Base-by-base conservation (phyloP, 768 basidiomycete genomes). In the Tremella fuciformis region DNA sequence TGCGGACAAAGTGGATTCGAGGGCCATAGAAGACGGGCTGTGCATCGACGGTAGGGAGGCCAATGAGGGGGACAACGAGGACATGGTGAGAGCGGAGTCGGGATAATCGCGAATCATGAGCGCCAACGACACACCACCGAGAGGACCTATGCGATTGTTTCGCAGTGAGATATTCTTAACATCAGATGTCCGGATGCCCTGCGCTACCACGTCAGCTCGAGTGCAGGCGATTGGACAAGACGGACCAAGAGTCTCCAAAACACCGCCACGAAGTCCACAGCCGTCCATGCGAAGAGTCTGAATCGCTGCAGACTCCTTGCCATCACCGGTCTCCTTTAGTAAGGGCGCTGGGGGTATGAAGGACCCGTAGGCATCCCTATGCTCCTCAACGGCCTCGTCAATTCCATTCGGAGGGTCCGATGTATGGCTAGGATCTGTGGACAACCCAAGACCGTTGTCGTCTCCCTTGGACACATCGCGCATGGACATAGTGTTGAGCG, bases 31-130 rank as follows among this genome's bases (percentile, higher is more conserved):
- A 1, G 49, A 34, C 11, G 49, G 26, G n/a, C 13, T 50, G 49
- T 18, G 9, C 70, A 18, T 63, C 16, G 76, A 69, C 19, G 71
- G 60, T 1, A 74, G 53, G 64, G 67, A 16, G 22, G 40, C 37
- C 13, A 47, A 38, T 9, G 69, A 58, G 25, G 72, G 66, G 26
- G 68, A 65, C 18, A 74, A 57, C 13, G 66, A 57, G 1, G 79
- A 77, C 44, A 66, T 63, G 86, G 63, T 38, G 22, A 58, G 25
- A 16, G 64, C 83, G 42, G 86, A 81, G 64, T 96, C 91, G 2
- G 91, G 89, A 71, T 97, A 98, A 76, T 99, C 94, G 52, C 89
- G 84, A 62, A 97, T 92, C 90, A 99, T 93, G 52, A 96, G 82
- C 0, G 94, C 92, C 13, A 98, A 81, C 0, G 91, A 88, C 4